A percentile compares a stretch with the other conserved stretches of the same genome.
Evolutionary conservation across 495 filamentous ascomycete genomes (phyloP).

Genomic region (Astrocystis sublimbata): DNA sequence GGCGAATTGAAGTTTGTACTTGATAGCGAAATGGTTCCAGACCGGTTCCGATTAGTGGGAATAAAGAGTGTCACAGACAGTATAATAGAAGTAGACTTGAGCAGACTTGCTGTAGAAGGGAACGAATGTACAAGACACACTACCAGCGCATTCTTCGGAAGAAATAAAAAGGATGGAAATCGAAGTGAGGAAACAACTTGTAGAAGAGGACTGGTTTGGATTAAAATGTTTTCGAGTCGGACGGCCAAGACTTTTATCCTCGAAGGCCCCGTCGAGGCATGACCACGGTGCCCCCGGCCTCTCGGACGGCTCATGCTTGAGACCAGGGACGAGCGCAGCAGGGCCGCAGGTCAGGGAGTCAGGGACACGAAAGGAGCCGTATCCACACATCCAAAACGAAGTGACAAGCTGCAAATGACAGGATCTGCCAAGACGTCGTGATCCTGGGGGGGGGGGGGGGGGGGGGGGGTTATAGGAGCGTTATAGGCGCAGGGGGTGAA

Average conservation of each 20-base stretch:
- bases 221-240: conserved; percentile 14
- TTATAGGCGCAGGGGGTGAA: conserved; percentile 25
- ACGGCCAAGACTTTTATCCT: conserved; percentile 45
- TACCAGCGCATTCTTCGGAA: conserved; percentile 44
- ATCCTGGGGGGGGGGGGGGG: conserved; percentile 17
- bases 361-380: conserved; percentile 38
- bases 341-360: conserved; percentile 14
- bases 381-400: conserved; percentile 51
- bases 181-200: conserved; percentile 25
- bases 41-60: conserved; percentile 42
- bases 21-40: conserved; percentile 56
- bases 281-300: conserved; percentile 26
- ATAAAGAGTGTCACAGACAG: conserved; percentile 48
- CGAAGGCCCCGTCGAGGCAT: conserved; percentile 41
- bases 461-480: background rate
- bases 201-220: conserved; percentile 25
- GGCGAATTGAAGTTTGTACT: conserved; percentile 29
- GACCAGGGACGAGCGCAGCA: conserved; percentile 28
- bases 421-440: conserved; percentile 24
- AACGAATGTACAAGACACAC: conserved; percentile 53
- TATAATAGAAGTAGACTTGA: conserved; percentile 39
- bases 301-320: conserved; percentile 31
- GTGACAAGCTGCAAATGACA: conserved; percentile 39
- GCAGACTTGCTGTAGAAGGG: conserved; percentile 41
- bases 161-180: conserved; percentile 34